Evolutionary conservation across 371 early-diverging fungal genomes (phyloP), one percentile per base, ranked within the genome.

Genomic region (Zychaea mexicana): DNA sequence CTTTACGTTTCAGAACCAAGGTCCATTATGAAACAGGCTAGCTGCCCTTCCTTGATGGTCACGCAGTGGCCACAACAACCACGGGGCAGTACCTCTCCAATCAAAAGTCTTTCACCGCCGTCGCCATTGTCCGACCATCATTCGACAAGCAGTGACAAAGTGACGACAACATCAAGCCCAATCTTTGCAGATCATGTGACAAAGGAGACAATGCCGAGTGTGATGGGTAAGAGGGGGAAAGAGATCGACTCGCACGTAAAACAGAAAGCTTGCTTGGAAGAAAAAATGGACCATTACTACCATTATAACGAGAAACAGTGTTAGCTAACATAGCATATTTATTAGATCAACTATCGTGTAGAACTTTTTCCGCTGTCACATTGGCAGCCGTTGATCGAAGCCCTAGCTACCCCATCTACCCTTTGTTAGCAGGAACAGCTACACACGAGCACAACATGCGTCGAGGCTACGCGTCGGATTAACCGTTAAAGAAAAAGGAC

Each of bases 311-410:
- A 39, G 8, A 7, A 24, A 58, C 12, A 33, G 21, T 19, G 31
- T 58, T 52, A 19, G n/a, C n/a, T n/a, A n/a, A n/a, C n/a, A n/a
- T n/a, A n/a, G n/a, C n/a, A n/a, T n/a, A 17, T 52, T 17, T 58
- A 31, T 3, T 32, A 72, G 72, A 73, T 61, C 73, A 73, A 65
- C 31, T 73, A 36, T 73, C 73, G 2, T 69, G 70, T 62, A 45
- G 69, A 38, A 73, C 73, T n/a, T 73, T 73, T 55, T 66, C 76
- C 26, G 68, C 68, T n/a, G 66, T 66, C 33, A 60, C 67, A n/a
- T 56, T 62, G 24, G 67, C 64, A 54, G 46, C 62, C 21, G 49
- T 52, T 10, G 65, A 69, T 31, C 55, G 36, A 26, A 57, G 39
- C 21, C 58, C 65, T 27, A 64, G 54, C n/a, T 61, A 61, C 60